Evolutionary conservation across 129 eudicot genomes (phyloP), one percentile per base, ranked within the genome.

Genomic region (Centrapalus pauciflorus): DNA sequence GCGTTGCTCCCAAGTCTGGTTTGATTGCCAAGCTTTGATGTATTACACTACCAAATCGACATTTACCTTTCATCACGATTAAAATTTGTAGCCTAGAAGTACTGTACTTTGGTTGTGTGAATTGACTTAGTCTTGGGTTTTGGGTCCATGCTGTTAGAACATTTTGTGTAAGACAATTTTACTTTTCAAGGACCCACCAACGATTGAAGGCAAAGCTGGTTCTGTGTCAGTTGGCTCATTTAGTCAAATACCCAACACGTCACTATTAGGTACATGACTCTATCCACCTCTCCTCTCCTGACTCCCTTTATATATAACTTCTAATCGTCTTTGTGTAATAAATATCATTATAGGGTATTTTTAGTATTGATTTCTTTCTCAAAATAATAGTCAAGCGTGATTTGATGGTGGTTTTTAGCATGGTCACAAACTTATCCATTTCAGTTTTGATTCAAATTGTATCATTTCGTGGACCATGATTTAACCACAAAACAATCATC

Each of bases 11-110:
- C 19, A 90, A 87, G 76, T 54, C 89, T 2, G 86, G 63, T 63
- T 60, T 90, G 62, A 67, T 82, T 41, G 76, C 86, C 55, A 87
- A 90, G 83, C 89, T 90, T 11, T 90, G 84, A 89, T 19, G 35
- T 34, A 3, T 28, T 43, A 23, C 0, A 2, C 60, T 3, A 23
- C 33, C 63, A 13, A 34, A 55, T 19, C 49, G 3, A 40, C 40
- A 14, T 14, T 27, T n/a, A 38, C 46, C 43, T 29, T 30, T 9
- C 23, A 35, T 23, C 41, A n/a, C 29, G 21, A 16, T 50, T 48
- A 2, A 37, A 63, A 8, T 43, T 25, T 32, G 69, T 57, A 20
- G 12, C 9, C 14, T 20, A 43, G 8, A 14, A 12, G 29, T 4
- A 27, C 0, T 33, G 7, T 43, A 59, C 63, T 37, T 66, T 6